Evolutionary conservation across 2,329 filamentous ascomycete species (phyloP).

Genomic region (Alternaria brassicae): DNA sequence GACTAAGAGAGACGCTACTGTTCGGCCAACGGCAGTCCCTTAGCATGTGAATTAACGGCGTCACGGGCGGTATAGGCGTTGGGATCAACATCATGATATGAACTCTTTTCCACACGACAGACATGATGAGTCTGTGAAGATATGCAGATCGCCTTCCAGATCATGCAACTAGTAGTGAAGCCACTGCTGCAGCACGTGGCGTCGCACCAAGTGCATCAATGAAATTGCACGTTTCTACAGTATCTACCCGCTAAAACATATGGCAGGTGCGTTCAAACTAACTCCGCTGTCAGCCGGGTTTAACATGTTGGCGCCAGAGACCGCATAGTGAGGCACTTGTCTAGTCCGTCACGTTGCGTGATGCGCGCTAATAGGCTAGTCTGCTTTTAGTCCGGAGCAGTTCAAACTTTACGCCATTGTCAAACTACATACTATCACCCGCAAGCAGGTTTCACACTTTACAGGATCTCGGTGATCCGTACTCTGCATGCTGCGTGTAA

Average conservation of each 20-base stretch:
- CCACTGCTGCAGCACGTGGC: conserved; percentile 23
- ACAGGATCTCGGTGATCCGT: conserved; percentile 2
- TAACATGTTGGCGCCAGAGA: conserved; percentile 20
- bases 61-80: conserved; percentile 19
- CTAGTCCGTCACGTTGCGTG: conserved; percentile 1
- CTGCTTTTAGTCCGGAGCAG: conserved; percentile 1
- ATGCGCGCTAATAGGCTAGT: conserved; percentile 12
- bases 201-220: conserved; percentile 26
- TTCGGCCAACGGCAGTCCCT: conserved; percentile 15
- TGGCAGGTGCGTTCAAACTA: conserved; percentile 18
- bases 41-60: conserved; percentile 22
- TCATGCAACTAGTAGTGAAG: conserved; percentile 18
- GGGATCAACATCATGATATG: conserved; percentile 12
- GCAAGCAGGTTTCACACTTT: not conserved
- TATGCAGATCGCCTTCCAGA: conserved; percentile 17
- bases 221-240: conserved; percentile 15
- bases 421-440: conserved; percentile 17
- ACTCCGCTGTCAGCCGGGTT: conserved; percentile 30
- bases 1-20: conserved; percentile 36
- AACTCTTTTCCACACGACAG: conserved; percentile 5
- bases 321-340: conserved; percentile 10
- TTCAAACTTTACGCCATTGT: conserved; percentile 22
- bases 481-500: not conserved
- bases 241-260: conserved; percentile 19
- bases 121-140: conserved; percentile 10